phyloP scores from a whole-genome alignment of 208 protist genomes.

The Acanthamoeba sp. region DNA sequence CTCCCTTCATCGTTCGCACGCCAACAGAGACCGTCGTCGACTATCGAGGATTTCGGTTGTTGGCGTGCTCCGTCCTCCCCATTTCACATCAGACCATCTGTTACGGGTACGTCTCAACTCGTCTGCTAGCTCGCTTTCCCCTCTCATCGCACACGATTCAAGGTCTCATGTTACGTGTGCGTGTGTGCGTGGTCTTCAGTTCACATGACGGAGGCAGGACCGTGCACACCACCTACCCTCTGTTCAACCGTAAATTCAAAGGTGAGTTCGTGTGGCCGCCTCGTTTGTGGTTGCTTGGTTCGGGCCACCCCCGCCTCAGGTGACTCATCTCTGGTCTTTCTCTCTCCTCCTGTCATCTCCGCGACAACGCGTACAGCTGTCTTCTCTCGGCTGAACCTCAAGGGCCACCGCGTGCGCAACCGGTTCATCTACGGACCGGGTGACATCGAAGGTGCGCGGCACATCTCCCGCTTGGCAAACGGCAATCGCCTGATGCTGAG shows the following conservation, averaged over 20 bases:
- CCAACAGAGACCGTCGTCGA: constrained; percentile 61
- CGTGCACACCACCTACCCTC: not conserved
- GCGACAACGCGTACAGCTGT: no score
- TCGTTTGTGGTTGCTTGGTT: no score
- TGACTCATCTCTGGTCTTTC: no score
- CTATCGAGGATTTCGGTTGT: constrained; percentile 62
- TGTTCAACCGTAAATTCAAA: constrained; percentile 29
- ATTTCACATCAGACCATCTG: constrained; percentile 15
- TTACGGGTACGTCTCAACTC: not conserved
- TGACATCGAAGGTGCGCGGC: not conserved
- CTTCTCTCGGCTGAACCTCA: constrained; percentile 59
- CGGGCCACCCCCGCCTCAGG: no score
- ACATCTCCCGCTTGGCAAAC: no score
- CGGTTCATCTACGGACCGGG: constrained; percentile 62
- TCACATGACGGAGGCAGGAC: not conserved
- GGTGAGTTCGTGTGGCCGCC: no score
- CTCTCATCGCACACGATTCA: no score
- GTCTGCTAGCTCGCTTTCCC: no score
- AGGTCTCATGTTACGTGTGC: no score
- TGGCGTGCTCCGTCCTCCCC: constrained; percentile 49
- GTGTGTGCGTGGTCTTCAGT: no score
- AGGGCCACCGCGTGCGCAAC: not conserved
- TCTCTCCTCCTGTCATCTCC: no score
- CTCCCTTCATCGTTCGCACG: constrained; percentile 48
- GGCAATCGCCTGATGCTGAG: no score